A percentile compares a stretch with the other conserved stretches of the same genome.
phyloP scores from a whole-genome alignment of 1,284 basidiomycete species.

The Fomitopsis pinicola region DNA sequence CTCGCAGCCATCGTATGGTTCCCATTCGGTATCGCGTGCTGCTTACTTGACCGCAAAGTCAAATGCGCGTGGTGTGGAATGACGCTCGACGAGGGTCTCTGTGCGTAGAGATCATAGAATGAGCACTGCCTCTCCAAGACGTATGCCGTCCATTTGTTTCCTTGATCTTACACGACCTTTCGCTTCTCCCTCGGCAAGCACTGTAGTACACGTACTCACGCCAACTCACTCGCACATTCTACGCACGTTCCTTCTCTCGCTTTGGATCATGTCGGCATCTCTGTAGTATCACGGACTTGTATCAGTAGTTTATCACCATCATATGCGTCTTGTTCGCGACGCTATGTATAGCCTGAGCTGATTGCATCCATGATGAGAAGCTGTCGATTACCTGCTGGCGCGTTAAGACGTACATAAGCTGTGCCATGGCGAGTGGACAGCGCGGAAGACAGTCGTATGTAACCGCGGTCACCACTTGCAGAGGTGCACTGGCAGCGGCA shows the following conservation, averaged over 20 bases:
- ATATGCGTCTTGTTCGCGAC: background rate
- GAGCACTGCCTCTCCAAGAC: background rate
- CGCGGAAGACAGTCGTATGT: no score
- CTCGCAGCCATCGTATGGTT: slow-evolving; percentile 80
- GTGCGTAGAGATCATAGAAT: slow-evolving; percentile 19
- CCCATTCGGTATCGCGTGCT: slow-evolving; percentile 70
- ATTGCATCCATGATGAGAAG: no score
- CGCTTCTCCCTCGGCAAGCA: background rate
- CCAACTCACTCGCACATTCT: no score
- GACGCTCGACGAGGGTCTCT: slow-evolving; percentile 31
- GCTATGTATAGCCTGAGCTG: background rate
- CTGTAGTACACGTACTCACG: no score
- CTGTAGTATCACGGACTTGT: no score
- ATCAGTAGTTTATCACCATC: background rate
- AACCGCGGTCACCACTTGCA: no score
- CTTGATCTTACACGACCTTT: background rate
- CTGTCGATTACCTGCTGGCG: background rate
- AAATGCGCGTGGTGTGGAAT: slow-evolving; percentile 57
- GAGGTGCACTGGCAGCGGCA: no score
- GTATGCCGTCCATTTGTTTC: background rate
- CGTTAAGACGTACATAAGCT: background rate
- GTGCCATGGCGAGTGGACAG: background rate
- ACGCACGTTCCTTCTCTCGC: no score
- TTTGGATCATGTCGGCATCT: no score
- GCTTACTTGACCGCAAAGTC: slow-evolving; percentile 66